Percentiles rank a stretch among this genome's conserved stretches.
Evolutionary conservation across 495 filamentous ascomycete genomes (phyloP).

Genomic region (Sabuloglossum arenarium): DNA sequence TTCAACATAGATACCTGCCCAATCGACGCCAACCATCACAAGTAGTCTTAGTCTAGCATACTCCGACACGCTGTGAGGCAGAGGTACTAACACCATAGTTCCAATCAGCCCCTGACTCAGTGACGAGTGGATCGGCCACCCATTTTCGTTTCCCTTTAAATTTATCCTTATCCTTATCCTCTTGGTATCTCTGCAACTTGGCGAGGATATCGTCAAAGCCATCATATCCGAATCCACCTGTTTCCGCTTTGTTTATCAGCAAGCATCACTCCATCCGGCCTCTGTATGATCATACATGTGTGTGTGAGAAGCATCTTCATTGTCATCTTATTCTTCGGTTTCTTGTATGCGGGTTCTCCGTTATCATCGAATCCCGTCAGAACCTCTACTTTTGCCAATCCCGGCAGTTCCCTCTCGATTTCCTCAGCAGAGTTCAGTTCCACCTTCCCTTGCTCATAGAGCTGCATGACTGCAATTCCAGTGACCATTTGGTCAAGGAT

Average conservation of each 20-base stretch:
- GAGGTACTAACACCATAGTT: too few relatives aligned
- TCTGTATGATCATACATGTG: slow-evolving; percentile 18
- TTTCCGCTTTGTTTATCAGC: not conserved
- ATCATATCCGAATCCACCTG: slow-evolving; percentile 27
- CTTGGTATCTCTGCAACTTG: not conserved
- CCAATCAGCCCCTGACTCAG: not conserved
- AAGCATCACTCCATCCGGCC: not conserved
- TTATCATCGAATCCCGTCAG: slow-evolving; percentile 18
- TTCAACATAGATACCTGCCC: slow-evolving; percentile 36
- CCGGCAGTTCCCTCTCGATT: slow-evolving; percentile 27
- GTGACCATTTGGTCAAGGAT: slow-evolving; percentile 36
- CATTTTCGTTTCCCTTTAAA: not conserved
- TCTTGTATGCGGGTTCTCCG: slow-evolving; percentile 20
- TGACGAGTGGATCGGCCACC: not conserved
- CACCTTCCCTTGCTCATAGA: slow-evolving; percentile 33
- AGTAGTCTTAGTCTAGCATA: not conserved
- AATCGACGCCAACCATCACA: slow-evolving; percentile 31
- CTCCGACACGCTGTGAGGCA: not conserved
- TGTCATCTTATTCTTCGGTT: slow-evolving; percentile 33
- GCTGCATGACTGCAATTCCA: slow-evolving; percentile 38
- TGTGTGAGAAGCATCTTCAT: slow-evolving; percentile 40
- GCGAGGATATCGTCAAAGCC: slow-evolving; percentile 28
- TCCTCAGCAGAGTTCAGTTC: slow-evolving; percentile 27
- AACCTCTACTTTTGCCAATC: slow-evolving; percentile 27
- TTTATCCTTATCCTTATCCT: not conserved